Evolutionary conservation across 495 filamentous ascomycete genomes (phyloP), one percentile per base, ranked within the genome.

Genomic region (Aspergillus nanangensis): DNA sequence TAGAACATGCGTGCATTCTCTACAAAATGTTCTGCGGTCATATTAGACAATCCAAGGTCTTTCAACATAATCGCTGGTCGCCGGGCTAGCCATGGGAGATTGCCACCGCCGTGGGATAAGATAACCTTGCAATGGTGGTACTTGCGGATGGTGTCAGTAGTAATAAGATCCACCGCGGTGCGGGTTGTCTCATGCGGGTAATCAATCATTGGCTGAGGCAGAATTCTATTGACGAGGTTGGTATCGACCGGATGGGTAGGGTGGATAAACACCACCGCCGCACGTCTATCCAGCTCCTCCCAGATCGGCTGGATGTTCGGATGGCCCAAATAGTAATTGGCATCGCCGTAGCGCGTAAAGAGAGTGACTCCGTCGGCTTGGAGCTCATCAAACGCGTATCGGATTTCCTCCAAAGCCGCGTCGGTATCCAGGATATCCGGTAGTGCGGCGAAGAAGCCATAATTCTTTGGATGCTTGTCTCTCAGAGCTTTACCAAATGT

Each of bases 121-220:
- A 80, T 79, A 22, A 78, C 64, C 41, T 76, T 76, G 53, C 65
- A 67, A 27, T 67, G 53, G 2, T 60, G 63, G 44, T 56, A 64
- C 15, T 61, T 59, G 0, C 25, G 42, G 2, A 61, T 21, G 1
- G 55, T 66, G 0, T 58, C 52, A 8, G 41, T 55, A 19, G 58
- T 38, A 17, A 80, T 71, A 39, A 79, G 56, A 51, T 80, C 70
- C 17, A 73, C 52, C 3, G 77, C 78, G 3, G 76, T 54, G 0
- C 74, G 71, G 0, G 63, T 67, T 0, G 74, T 80, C 44, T 81
- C 79, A 33, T 77, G 75, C 2, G 77, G 72, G 44, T 70, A 80
- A 36, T 80, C 75, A 32, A 82, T 52, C 2, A 71, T 39, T 9
- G 77, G 75, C 60, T 70, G 66, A 3, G 72, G 67, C 0, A 81